Conservation (phyloP, 2,329 filamentous ascomycete species). For the Emericellopsis cladophorae region DNA sequence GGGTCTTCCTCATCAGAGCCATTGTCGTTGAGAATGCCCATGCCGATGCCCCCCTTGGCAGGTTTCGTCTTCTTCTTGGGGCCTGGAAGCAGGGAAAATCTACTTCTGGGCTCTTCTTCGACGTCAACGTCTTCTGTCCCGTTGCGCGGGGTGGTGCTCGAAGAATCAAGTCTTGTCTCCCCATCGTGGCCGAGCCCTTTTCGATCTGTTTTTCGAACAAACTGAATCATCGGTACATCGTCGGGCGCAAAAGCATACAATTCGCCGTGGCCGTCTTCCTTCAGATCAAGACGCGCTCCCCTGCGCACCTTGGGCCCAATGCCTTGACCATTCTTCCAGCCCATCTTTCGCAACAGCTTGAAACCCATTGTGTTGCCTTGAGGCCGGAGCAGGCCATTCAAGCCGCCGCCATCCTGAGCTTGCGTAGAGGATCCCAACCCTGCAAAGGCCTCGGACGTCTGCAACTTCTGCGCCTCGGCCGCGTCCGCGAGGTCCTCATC, state of each 20-base stretch:
- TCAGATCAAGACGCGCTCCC: slow-evolving; percentile 49
- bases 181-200: slow-evolving; percentile 59
- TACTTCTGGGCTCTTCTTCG: slow-evolving; percentile 3
- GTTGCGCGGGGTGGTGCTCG: slow-evolving; percentile 9
- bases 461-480: slow-evolving; percentile 61
- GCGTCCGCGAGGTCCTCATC: slow-evolving; percentile 87
- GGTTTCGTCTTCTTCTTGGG: slow-evolving; percentile 33
- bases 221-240: slow-evolving; percentile 56
- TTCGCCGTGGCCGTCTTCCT: slow-evolving; percentile 22
- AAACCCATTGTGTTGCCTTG: slow-evolving; percentile 78
- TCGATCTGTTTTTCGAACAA: slow-evolving; percentile 52
- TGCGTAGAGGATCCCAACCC: slow-evolving; percentile 58
- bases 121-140: slow-evolving; percentile 26
- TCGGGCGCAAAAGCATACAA: slow-evolving; percentile 77
- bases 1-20: slow-evolving; percentile 93
- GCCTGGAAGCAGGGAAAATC: slow-evolving; percentile 6
- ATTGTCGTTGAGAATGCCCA: slow-evolving; percentile 82
- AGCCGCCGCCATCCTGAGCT: slow-evolving; percentile 30
- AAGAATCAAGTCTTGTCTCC: slow-evolving; percentile 36
- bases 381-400: slow-evolving; percentile 61
- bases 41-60: slow-evolving; percentile 58
- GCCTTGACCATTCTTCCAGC: slow-evolving; percentile 89
- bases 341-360: slow-evolving; percentile 81
- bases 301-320: slow-evolving; percentile 78
- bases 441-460: slow-evolving; percentile 62